A percentile compares a stretch with the other conserved stretches of the same genome.
These are phyloP conservation scores for Heliamphora exappendiculata DNA, from an alignment of 148 eudicot species.

Conservation along the genomic window DNA sequence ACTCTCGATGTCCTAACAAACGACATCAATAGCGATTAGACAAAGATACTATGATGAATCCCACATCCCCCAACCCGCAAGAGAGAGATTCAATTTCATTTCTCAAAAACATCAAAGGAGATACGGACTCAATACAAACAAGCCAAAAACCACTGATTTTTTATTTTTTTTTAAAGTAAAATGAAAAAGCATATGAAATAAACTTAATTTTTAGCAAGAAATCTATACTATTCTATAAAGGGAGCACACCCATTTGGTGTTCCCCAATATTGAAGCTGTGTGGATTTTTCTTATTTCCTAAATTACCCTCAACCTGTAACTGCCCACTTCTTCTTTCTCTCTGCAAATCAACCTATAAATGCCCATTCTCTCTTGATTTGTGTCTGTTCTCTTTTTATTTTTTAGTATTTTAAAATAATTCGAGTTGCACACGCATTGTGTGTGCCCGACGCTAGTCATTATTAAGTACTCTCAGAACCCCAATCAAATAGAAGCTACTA, in stretches of 20 bases:
- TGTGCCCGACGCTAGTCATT: background rate
- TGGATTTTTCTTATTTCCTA: too few relatives aligned
- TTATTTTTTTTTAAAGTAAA: too few relatives aligned
- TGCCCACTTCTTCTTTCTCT: too few relatives aligned
- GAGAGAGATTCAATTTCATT: background rate
- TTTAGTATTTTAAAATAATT: too few relatives aligned
- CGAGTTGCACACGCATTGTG: too few relatives aligned
- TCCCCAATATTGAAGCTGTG: too few relatives aligned
- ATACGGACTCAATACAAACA: background rate
- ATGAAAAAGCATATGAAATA: background rate
- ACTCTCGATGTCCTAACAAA: constrained; percentile 76
- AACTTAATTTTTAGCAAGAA: background rate
- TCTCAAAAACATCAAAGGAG: background rate
- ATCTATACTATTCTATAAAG: too few relatives aligned
- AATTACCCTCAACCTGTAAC: too few relatives aligned
- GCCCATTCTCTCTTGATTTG: too few relatives aligned
- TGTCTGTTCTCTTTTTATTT: too few relatives aligned
- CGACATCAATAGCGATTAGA: constrained; percentile 11
- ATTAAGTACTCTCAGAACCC: background rate
- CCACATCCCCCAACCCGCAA: background rate
- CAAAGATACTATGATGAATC: background rate
- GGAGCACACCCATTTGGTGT: too few relatives aligned
- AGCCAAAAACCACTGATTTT: background rate
- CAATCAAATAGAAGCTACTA: background rate
- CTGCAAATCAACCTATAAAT: too few relatives aligned